phyloP scores from a whole-genome alignment of 495 filamentous ascomycete genomes.

The Hypoxylon rickii region DNA sequence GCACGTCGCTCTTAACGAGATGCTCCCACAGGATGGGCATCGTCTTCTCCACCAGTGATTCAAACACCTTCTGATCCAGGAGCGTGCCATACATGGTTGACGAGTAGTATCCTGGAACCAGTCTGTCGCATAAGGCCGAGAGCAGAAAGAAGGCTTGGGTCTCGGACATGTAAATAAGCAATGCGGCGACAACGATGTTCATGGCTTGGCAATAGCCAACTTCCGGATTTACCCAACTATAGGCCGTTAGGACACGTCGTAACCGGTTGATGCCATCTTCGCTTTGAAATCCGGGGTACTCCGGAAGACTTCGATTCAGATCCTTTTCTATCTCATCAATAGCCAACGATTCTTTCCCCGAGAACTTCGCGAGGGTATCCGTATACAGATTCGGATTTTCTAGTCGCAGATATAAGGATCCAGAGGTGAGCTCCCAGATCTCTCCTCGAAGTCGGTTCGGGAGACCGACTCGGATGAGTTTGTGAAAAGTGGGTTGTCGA shows the following conservation, averaged over 20 bases:
- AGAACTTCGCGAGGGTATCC: slow-evolving; percentile 81
- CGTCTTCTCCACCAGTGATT: slow-evolving; percentile 94
- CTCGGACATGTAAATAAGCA: slow-evolving; percentile 98
- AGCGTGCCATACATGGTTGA: slow-evolving; percentile 98
- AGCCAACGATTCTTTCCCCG: slow-evolving; percentile 83
- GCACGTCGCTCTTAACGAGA: slow-evolving; percentile 90
- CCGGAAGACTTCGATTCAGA: slow-evolving; percentile 90
- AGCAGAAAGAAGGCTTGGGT: slow-evolving; percentile 93
- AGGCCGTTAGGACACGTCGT: slow-evolving; percentile 87
- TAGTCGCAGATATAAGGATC: slow-evolving; percentile 83
- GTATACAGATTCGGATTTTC: slow-evolving; percentile 81
- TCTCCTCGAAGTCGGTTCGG: slow-evolving; percentile 93
- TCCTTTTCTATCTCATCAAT: slow-evolving; percentile 99
- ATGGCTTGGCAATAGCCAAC: slow-evolving; percentile 99
- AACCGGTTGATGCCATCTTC: slow-evolving; percentile 92
- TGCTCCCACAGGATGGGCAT: slow-evolving; percentile 99
- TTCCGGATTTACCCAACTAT: slow-evolving; percentile 93
- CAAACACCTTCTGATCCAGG: slow-evolving; percentile 94
- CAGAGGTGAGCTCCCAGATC: slow-evolving; percentile 93
- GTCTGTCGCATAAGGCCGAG: slow-evolving; percentile 86
- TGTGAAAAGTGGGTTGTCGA: slow-evolving; percentile 95
- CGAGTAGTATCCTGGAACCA: slow-evolving; percentile 95
- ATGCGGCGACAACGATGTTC: slow-evolving; percentile 96
- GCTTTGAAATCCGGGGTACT: slow-evolving; percentile 96
- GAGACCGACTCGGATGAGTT: slow-evolving; percentile 91